phyloP scores from a whole-genome alignment of 1,284 basidiomycete genomes.

The Melampsora larici-populina region DNA sequence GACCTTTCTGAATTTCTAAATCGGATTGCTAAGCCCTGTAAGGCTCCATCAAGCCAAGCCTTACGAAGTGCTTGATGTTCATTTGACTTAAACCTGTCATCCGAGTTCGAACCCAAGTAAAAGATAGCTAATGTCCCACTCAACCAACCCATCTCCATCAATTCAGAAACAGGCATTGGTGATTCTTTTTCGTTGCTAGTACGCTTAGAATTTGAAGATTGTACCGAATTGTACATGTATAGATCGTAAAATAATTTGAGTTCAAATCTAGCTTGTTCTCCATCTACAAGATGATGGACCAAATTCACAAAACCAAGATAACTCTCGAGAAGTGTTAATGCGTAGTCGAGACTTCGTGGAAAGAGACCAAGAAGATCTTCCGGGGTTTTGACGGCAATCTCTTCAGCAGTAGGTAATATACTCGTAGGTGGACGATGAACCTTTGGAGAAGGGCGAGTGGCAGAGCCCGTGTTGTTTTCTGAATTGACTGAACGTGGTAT shows the following conservation, averaged over 20 bases:
- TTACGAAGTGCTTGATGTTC: slow-evolving; percentile 13
- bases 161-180: slow-evolving; percentile 27
- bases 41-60: slow-evolving; percentile 32
- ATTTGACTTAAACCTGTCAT: background rate
- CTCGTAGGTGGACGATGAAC: slow-evolving; percentile 13
- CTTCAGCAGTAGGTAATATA: slow-evolving; percentile 28
- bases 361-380: slow-evolving; percentile 27
- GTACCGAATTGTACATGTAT: background rate
- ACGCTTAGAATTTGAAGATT: background rate
- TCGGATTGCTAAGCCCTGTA: slow-evolving; percentile 19
- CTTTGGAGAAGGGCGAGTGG: background rate
- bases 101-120: slow-evolving; percentile 13
- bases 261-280: slow-evolving; percentile 36
- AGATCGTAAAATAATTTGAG: slow-evolving; percentile 33
- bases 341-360: slow-evolving; percentile 22
- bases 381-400: slow-evolving; percentile 1
- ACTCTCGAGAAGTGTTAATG: slow-evolving; percentile 26
- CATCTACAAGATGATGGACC: slow-evolving; percentile 41
- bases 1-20: background rate
- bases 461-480: background rate
- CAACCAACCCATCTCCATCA: slow-evolving; percentile 37
- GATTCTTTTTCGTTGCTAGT: background rate
- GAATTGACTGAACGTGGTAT: background rate
- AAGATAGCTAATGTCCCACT: slow-evolving; percentile 40
- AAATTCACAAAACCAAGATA: slow-evolving; percentile 37